Conservation (phyloP, 1,284 basidiomycete genomes). For the Boletus holoroseus region DNA sequence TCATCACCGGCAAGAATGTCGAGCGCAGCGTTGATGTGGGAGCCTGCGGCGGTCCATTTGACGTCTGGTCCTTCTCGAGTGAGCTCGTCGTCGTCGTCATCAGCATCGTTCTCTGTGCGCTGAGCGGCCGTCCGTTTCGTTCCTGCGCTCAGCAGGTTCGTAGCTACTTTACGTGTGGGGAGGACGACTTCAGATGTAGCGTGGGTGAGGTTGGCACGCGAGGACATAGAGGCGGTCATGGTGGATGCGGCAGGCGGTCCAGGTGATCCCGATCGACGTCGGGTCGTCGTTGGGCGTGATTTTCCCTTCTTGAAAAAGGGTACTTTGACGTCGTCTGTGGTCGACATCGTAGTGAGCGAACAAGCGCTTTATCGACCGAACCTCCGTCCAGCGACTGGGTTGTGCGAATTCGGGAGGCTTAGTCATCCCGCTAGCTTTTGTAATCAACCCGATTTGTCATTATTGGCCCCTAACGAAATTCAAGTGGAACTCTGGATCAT, state of each 20-base stretch:
- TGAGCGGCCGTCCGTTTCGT: conserved; percentile 72
- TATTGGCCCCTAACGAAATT: not conserved
- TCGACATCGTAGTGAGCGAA: conserved; percentile 36
- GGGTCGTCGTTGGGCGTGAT: conserved; percentile 62
- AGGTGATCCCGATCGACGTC: conserved; percentile 57
- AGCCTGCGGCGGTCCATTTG: conserved; percentile 70
- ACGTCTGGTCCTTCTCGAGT: conserved; percentile 66
- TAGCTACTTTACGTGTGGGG: conserved; percentile 60
- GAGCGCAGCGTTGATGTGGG: conserved; percentile 60
- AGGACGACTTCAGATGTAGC: conserved; percentile 65
- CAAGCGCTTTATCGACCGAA: not conserved
- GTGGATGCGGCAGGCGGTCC: conserved; percentile 21
- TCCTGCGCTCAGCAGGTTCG: conserved; percentile 76
- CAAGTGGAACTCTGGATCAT: not conserved
- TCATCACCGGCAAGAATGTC: conserved; percentile 78
- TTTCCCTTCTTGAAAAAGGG: conserved; percentile 87
- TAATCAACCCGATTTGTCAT: conserved; percentile 16
- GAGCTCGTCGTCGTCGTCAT: conserved; percentile 42
- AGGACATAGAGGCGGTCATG: conserved; percentile 28
- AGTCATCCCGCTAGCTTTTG: conserved; percentile 18
- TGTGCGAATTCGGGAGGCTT: conserved; percentile 9
- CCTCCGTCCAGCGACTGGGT: not conserved
- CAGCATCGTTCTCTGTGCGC: conserved; percentile 43
- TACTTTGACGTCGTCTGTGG: conserved; percentile 46
- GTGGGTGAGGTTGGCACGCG: conserved; percentile 31